Percentiles rank a stretch among this genome's conserved stretches.
Conservation (phyloP, 2,329 filamentous ascomycete species). For the Daldinia sp. region DNA sequence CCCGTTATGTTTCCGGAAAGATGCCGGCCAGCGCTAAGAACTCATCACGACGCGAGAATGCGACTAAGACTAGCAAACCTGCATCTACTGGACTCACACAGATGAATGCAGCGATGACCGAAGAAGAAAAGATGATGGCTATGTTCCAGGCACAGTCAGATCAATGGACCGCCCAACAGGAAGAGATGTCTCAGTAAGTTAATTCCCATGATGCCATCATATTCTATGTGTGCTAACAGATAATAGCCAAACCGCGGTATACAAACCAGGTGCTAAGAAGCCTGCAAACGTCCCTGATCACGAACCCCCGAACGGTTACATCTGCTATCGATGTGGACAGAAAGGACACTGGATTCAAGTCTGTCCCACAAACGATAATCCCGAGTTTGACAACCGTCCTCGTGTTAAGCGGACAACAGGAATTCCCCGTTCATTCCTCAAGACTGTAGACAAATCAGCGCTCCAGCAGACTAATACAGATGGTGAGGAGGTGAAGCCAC, state of each 20-base stretch:
- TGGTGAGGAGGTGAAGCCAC: conserved; percentile 78
- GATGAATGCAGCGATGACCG: conserved; percentile 82
- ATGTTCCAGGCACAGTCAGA: conserved; percentile 91
- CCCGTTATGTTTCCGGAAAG: conserved; percentile 94
- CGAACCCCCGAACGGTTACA: conserved; percentile 90
- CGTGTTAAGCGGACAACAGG: conserved; percentile 96
- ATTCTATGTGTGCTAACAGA: conserved; percentile 17
- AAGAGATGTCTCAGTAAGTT: conserved; percentile 84
- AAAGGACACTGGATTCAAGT: conserved; percentile 99
- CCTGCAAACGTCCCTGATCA: conserved; percentile 85
- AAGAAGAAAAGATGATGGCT: conserved; percentile 92
- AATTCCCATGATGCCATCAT: neutral
- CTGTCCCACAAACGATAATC: conserved; percentile 98
- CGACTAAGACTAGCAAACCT: conserved; percentile 67
- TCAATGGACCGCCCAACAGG: conserved; percentile 92
- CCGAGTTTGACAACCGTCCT: conserved; percentile 91
- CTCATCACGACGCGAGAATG: conserved; percentile 70
- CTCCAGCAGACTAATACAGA: conserved; percentile 77
- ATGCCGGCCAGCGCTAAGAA: conserved; percentile 91
- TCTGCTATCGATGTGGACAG: conserved; percentile 94
- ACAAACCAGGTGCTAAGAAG: conserved; percentile 70
- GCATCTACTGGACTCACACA: conserved; percentile 66
- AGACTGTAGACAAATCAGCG: conserved; percentile 91
- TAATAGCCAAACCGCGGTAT: conserved; percentile 67
- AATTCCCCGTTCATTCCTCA: conserved; percentile 93